Evolutionary conservation across 1,139 yeast genomes (phyloP), one percentile per base, ranked within the genome.

Genomic region (Yamadazyma kanchanaburiensis): DNA sequence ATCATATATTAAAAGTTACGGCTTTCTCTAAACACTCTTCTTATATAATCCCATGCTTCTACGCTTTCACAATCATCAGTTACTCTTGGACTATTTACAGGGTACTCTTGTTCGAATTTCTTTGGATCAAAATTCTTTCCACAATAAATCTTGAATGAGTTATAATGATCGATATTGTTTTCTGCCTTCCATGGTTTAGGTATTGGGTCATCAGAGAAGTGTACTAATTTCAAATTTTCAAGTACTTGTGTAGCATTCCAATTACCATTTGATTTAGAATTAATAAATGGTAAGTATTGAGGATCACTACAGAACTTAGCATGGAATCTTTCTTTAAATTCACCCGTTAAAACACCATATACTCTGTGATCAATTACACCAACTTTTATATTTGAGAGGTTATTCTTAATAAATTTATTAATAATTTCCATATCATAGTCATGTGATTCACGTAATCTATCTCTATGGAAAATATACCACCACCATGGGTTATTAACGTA

Each of bases 361-460:
- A 60, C 55, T 15, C 58, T 47, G 43, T 70, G 77, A 3, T 77
- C 76, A 21, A 73, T 40, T 1, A 70, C 46, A 1, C 66, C 62
- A 34, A 64, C 45, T 15, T 37, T 32, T 14, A 35, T 21, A 10
- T 7, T 13, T 1, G 34, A 34, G 7, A 12, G 18, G 2, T 25
- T 20, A 16, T 38, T 39, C 20, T 40, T 41, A 8, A 37, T 28
- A 22, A 51, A 59, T 32, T 56, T 58, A 48, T 73, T 74, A 25
- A 73, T 43, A 4, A 73, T 48, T 31, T 74, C 78, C 77, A 71
- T 70, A 39, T 72, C 78, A 38, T 63, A 71, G 27, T 71, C 74
- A 12, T 50, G 34, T 0, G 31, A 12, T 8, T 39, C 35, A 22
- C 57, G 48, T 7, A 60, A 31, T 20, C 43, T 43, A 3, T 38